Evolutionary conservation across 257 asterid species (phyloP).

Genomic region (Solanum boliviense): DNA sequence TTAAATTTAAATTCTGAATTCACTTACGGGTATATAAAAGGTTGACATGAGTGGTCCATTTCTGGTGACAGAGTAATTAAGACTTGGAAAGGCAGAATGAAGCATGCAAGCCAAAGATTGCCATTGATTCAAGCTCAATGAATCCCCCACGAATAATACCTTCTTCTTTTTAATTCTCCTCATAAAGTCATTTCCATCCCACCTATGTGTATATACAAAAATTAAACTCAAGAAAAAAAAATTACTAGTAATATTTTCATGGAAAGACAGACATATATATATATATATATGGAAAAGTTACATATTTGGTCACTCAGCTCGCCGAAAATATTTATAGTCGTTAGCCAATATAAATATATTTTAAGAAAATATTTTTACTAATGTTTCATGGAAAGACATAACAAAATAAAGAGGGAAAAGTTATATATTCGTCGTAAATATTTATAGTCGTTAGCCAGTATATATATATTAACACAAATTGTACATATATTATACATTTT

Average conservation of each 20-base stretch:
- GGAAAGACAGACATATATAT: not conserved
- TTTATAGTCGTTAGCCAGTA: not conserved
- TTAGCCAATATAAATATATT: too few species aligned
- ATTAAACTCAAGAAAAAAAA: not conserved
- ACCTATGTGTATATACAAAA: conserved; percentile 6
- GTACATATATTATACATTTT: not conserved
- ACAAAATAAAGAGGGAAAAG: not conserved
- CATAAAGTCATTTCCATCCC: conserved; percentile 8
- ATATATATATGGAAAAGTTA: not conserved
- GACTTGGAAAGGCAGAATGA: conserved; percentile 5
- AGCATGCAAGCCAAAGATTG: conserved; percentile 33
- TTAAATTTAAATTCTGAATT: not conserved
- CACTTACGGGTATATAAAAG: conserved; percentile 18
- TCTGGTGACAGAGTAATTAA: not conserved
- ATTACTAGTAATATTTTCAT: not conserved
- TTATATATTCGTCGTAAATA: not conserved
- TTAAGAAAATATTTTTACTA: not conserved
- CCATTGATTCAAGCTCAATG: conserved; percentile 27
- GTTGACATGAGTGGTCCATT: conserved; percentile 7
- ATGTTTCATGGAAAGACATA: not conserved
- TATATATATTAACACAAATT: not conserved
- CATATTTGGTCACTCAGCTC: not conserved
- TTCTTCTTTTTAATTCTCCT: conserved; percentile 5
- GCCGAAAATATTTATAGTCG: not conserved
- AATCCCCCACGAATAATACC: conserved; percentile 28